These are phyloP conservation scores for Aspergillus incahuasiensis DNA, from an alignment of 495 filamentous ascomycete genomes.

Conservation along the genomic window DNA sequence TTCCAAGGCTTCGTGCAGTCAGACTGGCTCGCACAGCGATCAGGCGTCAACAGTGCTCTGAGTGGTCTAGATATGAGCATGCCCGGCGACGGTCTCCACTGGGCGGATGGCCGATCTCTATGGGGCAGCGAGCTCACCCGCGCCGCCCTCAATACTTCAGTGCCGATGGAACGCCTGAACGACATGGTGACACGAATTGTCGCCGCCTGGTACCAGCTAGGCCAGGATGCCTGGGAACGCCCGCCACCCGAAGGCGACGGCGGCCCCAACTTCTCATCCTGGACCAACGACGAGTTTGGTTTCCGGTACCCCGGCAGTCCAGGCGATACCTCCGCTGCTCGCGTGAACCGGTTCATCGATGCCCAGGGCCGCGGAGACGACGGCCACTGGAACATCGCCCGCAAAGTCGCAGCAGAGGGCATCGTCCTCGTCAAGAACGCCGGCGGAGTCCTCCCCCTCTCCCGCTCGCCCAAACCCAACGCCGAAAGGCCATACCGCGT, in stretches of 20 bases:
- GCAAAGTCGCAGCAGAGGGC: slow-evolving; percentile 75
- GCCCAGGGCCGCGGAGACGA: slow-evolving; percentile 56
- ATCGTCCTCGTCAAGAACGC: slow-evolving; percentile 82
- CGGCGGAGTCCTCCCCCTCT: slow-evolving; percentile 58
- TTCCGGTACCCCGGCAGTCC: slow-evolving; percentile 60
- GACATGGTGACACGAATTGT: slow-evolving; percentile 94
- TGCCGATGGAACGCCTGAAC: slow-evolving; percentile 78
- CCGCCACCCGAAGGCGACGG: slow-evolving; percentile 54
- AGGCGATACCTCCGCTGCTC: slow-evolving; percentile 46
- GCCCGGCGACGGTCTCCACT: slow-evolving; percentile 82
- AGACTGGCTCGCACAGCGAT: slow-evolving; percentile 88
- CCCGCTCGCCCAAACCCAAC: slow-evolving; percentile 42
- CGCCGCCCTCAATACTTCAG: slow-evolving; percentile 73
- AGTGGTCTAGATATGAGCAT: slow-evolving; percentile 92
- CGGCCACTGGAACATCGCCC: slow-evolving; percentile 66
- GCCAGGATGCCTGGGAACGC: slow-evolving; percentile 67
- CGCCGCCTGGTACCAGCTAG: slow-evolving; percentile 86
- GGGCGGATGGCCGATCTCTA: slow-evolving; percentile 71
- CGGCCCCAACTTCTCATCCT: slow-evolving; percentile 87
- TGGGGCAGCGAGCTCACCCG: slow-evolving; percentile 77
- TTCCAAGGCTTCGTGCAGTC: slow-evolving; percentile 93
- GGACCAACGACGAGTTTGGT: slow-evolving; percentile 69
- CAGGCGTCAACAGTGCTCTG: slow-evolving; percentile 72
- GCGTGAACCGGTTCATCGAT: slow-evolving; percentile 75
- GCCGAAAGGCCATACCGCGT: slow-evolving; percentile 48